Evolutionary conservation across 2,329 filamentous ascomycete genomes (phyloP).

Genomic region (Xylaria sp.): DNA sequence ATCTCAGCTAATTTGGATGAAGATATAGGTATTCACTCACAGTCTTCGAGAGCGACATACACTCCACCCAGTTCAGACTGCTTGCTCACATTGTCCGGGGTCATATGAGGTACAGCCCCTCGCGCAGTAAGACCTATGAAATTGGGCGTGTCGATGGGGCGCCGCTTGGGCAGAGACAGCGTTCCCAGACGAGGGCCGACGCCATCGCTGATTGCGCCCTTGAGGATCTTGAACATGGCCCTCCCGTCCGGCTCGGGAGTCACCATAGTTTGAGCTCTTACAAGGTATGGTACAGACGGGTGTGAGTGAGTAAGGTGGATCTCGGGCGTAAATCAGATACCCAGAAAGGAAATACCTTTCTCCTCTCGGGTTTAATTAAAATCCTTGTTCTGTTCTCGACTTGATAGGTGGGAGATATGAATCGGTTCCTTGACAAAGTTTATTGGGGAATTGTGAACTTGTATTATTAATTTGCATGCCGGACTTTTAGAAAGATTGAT

Average conservation of each 20-base stretch:
- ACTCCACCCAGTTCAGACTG: slow-evolving; percentile 73
- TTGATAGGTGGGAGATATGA: not conserved
- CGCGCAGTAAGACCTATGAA: slow-evolving; percentile 84
- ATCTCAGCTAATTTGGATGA: not conserved
- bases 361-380: not conserved
- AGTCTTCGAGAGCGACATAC: slow-evolving; percentile 91
- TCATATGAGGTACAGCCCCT: slow-evolving; percentile 86
- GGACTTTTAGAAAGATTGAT: not conserved
- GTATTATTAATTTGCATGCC: not conserved
- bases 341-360: slow-evolving; percentile 13
- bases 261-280: slow-evolving; percentile 28
- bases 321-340: slow-evolving; percentile 10
- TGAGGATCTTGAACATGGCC: slow-evolving; percentile 61
- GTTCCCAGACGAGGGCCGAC: slow-evolving; percentile 72
- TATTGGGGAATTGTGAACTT: not conserved
- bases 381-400: not conserved
- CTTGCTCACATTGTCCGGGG: slow-evolving; percentile 80
- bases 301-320: slow-evolving; percentile 9
- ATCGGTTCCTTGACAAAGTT: not conserved
- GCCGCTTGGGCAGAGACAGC: slow-evolving; percentile 69
- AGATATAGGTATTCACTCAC: slow-evolving; percentile 63
- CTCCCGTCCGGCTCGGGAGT: slow-evolving; percentile 34
- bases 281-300: not conserved
- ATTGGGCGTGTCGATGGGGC: slow-evolving; percentile 81
- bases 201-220: slow-evolving; percentile 52